Percentiles rank a stretch among this genome's conserved stretches.
These are phyloP conservation scores for Clathrus columnatus DNA, from an alignment of 768 basidiomycete genomes.

Conservation along the genomic window DNA sequence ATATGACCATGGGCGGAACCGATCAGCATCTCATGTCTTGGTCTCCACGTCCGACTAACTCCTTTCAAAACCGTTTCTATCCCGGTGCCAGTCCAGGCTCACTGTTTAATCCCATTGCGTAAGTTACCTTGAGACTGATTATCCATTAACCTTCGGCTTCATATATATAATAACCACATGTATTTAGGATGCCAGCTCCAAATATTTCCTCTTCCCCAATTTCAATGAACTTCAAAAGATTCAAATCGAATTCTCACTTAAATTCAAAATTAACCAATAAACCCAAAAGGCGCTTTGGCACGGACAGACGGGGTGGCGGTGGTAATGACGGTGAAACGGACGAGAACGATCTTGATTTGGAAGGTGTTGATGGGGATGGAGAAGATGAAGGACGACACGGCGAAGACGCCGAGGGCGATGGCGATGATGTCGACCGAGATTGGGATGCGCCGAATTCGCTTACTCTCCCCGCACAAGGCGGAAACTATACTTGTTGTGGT, in stretches of 20 bases:
- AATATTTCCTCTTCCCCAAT: neutral
- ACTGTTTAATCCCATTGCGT: slow-evolving; percentile 60
- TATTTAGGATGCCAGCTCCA: neutral
- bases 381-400: too few relatives aligned
- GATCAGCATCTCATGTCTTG: neutral
- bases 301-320: neutral
- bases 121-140: slow-evolving; percentile 20
- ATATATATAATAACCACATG: neutral
- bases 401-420: too few relatives aligned
- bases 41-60: slow-evolving; percentile 63
- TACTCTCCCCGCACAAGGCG: slow-evolving; percentile 39
- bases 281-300: neutral
- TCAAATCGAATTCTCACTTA: slow-evolving; percentile 1
- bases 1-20: too few relatives aligned
- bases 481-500: slow-evolving; percentile 88
- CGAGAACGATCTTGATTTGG: too few relatives aligned
- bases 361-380: too few relatives aligned
- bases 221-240: neutral
- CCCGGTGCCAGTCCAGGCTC: slow-evolving; percentile 57
- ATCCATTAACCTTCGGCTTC: neutral
- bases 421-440: too few relatives aligned
- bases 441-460: neutral
- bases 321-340: too few relatives aligned
- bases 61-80: slow-evolving; percentile 55
- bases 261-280: slow-evolving; percentile 1